phyloP scores from a whole-genome alignment of 73 alveolate genomes.

The Stentor coeruleus region DNA sequence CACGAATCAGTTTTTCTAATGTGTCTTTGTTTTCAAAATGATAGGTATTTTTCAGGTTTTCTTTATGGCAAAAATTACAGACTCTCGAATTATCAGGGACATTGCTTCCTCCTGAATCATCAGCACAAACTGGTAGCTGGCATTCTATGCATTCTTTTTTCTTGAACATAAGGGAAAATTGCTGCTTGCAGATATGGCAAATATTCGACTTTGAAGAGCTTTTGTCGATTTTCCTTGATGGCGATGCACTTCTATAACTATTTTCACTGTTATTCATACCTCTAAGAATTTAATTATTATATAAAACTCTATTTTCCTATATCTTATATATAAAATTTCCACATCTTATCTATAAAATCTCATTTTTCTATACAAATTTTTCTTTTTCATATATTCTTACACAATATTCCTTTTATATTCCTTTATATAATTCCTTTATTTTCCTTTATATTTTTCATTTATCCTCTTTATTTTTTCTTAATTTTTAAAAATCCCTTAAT shows the following conservation, averaged over 20 bases:
- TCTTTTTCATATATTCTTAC: too few relatives aligned
- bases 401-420: too few relatives aligned
- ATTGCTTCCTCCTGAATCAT: background rate
- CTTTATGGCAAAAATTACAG: background rate
- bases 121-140: constrained; percentile 3
- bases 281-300: too few relatives aligned
- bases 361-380: too few relatives aligned
- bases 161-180: background rate
- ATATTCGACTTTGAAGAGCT: background rate
- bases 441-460: too few relatives aligned
- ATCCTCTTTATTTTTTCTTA: too few relatives aligned
- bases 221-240: background rate
- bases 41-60: background rate
- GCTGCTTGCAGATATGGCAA: background rate
- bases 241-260: background rate
- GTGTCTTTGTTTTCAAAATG: constrained; percentile 3
- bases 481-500: too few relatives aligned
- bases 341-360: too few relatives aligned
- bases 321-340: too few relatives aligned
- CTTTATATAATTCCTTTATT: too few relatives aligned
- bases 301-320: too few relatives aligned
- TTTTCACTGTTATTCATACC: too few relatives aligned
- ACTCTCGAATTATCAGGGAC: background rate
- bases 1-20: background rate
- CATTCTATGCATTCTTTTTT: background rate